These are phyloP conservation scores for Colletotrichum neosansevieriae DNA, from an alignment of 2,329 filamentous ascomycete species.

Conservation along the genomic window DNA sequence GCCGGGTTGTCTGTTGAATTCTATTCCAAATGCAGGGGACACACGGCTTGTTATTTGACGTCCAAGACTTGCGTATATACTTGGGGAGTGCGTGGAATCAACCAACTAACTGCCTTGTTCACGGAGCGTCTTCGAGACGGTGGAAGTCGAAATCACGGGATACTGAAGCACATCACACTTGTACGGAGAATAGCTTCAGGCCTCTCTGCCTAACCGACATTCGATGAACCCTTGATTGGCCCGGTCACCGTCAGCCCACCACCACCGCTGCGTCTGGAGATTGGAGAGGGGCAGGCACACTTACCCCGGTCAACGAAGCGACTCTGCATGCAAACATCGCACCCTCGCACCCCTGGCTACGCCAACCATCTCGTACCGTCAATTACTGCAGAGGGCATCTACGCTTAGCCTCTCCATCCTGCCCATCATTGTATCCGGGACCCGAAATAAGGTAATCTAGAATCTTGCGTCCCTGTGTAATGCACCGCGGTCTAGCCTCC, in stretches of 20 bases:
- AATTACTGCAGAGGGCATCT: too few species aligned
- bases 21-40: not conserved
- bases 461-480: not conserved
- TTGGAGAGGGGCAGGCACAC: slow-evolving; percentile 13
- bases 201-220: slow-evolving; percentile 25
- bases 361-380: too few species aligned
- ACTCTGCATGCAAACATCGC: slow-evolving; percentile 11
- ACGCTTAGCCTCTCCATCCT: too few species aligned
- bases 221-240: slow-evolving; percentile 25
- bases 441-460: slow-evolving; percentile 10
- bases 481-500: not conserved
- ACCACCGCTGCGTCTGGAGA: slow-evolving; percentile 16
- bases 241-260: slow-evolving; percentile 2
- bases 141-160: not conserved
- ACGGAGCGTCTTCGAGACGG: not conserved
- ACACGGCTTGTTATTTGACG: too few species aligned
- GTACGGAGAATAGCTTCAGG: not conserved
- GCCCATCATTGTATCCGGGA: not conserved
- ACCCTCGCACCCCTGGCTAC: not conserved
- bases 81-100: too few species aligned
- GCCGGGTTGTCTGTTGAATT: not conserved
- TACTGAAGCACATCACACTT: not conserved
- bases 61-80: too few species aligned
- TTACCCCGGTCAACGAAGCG: slow-evolving; percentile 14
- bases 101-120: too few species aligned